Conservation (phyloP, 148 eudicot species). For the Camellia japonica region DNA sequence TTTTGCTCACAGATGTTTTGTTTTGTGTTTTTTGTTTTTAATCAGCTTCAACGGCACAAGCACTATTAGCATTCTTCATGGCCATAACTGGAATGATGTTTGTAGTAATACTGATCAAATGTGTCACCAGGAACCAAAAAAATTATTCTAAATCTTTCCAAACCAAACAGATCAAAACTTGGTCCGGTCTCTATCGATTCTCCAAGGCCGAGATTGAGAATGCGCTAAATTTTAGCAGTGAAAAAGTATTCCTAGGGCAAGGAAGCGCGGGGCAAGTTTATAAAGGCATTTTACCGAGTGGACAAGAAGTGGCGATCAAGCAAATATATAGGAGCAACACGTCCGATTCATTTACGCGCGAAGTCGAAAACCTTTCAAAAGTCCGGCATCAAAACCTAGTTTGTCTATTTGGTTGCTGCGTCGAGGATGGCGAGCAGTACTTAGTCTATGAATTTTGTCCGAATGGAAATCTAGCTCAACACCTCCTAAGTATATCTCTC, state of each 20-base stretch:
- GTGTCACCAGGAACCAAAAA: conserved; percentile 24
- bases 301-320: conserved; percentile 45
- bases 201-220: conserved; percentile 44
- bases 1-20: background rate
- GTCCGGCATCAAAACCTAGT: conserved; percentile 46
- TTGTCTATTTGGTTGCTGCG: conserved; percentile 41
- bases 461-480: conserved; percentile 40
- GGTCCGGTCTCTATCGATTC: conserved; percentile 39
- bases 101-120: conserved; percentile 26
- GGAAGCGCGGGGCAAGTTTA: conserved; percentile 46
- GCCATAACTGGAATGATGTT: conserved; percentile 20
- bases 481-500: conserved; percentile 32
- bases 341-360: conserved; percentile 35
- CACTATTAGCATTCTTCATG: conserved; percentile 23
- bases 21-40: background rate
- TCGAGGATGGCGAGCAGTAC: conserved; percentile 41
- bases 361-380: conserved; percentile 34
- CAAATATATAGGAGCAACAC: conserved; percentile 34
- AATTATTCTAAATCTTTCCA: conserved; percentile 8
- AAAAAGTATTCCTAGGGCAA: conserved; percentile 33
- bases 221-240: conserved; percentile 30
- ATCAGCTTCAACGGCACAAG: conserved; percentile 32
- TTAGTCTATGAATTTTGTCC: conserved; percentile 45
- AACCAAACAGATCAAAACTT: conserved; percentile 19
- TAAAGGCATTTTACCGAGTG: conserved; percentile 44